Evolutionary conservation across 2,329 filamentous ascomycete species (phyloP).

Genomic region (Graphilbum ipis-grandicollis): DNA sequence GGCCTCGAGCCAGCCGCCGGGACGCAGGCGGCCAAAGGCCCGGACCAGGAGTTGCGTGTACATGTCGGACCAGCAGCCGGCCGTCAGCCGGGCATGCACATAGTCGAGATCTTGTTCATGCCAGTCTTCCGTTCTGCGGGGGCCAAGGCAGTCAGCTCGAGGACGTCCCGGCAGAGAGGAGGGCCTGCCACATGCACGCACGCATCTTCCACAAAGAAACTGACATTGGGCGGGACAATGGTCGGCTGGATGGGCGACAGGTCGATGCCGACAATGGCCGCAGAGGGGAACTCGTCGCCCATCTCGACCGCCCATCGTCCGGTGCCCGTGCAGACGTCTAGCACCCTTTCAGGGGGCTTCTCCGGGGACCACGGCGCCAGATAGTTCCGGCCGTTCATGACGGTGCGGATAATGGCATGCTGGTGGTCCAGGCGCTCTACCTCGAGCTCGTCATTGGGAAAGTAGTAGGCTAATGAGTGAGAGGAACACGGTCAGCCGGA

Average conservation of each 20-base stretch:
- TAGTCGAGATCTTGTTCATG: conserved; percentile 35
- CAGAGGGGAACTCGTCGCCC: conserved; percentile 40
- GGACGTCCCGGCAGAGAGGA: not conserved
- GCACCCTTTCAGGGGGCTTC: conserved; percentile 14
- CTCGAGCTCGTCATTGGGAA: conserved; percentile 17
- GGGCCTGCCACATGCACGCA: conserved; percentile 9
- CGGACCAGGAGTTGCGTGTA: conserved; percentile 31
- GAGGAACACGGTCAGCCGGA: not conserved
- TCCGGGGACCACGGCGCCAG: conserved; percentile 14
- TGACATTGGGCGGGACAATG: conserved; percentile 53
- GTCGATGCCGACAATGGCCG: conserved; percentile 45
- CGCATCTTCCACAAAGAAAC: conserved; percentile 56
- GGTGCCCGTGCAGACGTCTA: conserved; percentile 30
- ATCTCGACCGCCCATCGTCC: conserved; percentile 53
- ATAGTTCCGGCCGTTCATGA: conserved; percentile 15
- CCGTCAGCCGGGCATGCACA: conserved; percentile 32
- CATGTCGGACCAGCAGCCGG: conserved; percentile 32
- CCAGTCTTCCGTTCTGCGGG: conserved; percentile 26
- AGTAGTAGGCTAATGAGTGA: conserved; percentile 20
- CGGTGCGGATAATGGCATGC: conserved; percentile 14
- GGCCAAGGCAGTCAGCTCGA: not conserved
- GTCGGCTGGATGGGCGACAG: conserved; percentile 50
- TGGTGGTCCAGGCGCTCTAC: conserved; percentile 15
- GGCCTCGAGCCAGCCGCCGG: conserved; percentile 37
- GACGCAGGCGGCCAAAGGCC: conserved; percentile 28